Evolutionary conservation across 352 stramenopile species (phyloP).

Genomic region (Phytophthora pini): DNA sequence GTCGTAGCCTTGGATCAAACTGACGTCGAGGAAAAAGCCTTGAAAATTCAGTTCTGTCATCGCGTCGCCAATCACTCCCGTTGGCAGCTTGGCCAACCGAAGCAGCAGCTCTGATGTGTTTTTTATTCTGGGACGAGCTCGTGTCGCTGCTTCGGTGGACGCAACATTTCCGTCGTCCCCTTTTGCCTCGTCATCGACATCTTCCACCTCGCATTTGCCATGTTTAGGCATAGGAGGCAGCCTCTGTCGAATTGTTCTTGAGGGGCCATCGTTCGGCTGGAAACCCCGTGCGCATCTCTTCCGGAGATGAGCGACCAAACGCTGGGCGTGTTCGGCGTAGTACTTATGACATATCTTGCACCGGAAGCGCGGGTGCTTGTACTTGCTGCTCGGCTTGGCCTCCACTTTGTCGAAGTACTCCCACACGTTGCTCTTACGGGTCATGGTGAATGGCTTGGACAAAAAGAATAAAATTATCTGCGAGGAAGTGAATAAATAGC

Average conservation of each 20-base stretch:
- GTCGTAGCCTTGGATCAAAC: constrained; percentile 76
- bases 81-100: constrained; percentile 81
- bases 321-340: constrained; percentile 84
- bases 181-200: background rate
- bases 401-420: constrained; percentile 85
- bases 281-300: constrained; percentile 80
- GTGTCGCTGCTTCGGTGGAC: too few relatives aligned
- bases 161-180: too few relatives aligned
- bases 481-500: too few relatives aligned
- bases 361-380: constrained; percentile 77
- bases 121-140: background rate
- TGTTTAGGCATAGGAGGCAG: too few relatives aligned
- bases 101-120: constrained; percentile 53
- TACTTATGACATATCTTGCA: constrained; percentile 91
- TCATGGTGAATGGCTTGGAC: constrained; percentile 34
- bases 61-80: constrained; percentile 83
- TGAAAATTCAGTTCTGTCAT: constrained; percentile 82
- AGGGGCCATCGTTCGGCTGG: constrained; percentile 58
- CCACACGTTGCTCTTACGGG: constrained; percentile 88
- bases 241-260: too few relatives aligned
- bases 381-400: constrained; percentile 60
- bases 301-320: constrained; percentile 78
- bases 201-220: constrained; percentile 4
- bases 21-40: constrained; percentile 77
- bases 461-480: too few relatives aligned